Percentiles rank a stretch among this genome's conserved stretches.
Conservation (phyloP, 2,329 filamentous ascomycete species). For the Diaporthe capsici region DNA sequence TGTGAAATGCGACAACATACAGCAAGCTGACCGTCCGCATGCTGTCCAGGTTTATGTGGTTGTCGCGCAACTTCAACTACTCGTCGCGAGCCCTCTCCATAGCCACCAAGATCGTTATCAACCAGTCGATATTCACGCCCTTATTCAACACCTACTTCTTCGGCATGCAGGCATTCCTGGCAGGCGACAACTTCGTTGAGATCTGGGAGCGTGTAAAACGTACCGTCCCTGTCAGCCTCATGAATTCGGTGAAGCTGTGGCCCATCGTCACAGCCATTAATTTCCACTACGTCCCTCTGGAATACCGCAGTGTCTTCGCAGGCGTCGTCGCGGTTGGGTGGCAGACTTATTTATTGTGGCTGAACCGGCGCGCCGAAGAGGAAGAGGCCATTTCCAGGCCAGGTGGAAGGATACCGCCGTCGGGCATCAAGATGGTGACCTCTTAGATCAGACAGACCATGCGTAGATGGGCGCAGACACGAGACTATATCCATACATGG, state of each 20-base stretch:
- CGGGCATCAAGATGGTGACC: slow-evolving; percentile 18
- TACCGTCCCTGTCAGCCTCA: slow-evolving; percentile 82
- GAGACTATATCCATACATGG: neutral
- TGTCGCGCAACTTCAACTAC: slow-evolving; percentile 89
- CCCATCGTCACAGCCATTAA: slow-evolving; percentile 88
- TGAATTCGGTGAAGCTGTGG: slow-evolving; percentile 90
- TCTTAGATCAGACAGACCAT: slow-evolving; percentile 1
- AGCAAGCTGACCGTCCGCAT: neutral
- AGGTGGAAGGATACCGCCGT: slow-evolving; percentile 33
- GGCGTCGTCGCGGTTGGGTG: slow-evolving; percentile 87
- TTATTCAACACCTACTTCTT: slow-evolving; percentile 89
- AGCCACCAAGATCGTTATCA: slow-evolving; percentile 82
- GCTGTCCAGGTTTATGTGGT: slow-evolving; percentile 77
- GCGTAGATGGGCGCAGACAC: neutral
- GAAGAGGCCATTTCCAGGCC: slow-evolving; percentile 55
- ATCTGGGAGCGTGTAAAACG: slow-evolving; percentile 78
- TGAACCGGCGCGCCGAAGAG: slow-evolving; percentile 81
- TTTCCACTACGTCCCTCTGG: slow-evolving; percentile 85
- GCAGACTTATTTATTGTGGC: slow-evolving; percentile 90
- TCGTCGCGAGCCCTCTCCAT: slow-evolving; percentile 79
- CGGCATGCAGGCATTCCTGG: slow-evolving; percentile 80
- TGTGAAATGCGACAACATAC: neutral
- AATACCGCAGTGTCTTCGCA: slow-evolving; percentile 85
- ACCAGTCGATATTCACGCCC: slow-evolving; percentile 86
- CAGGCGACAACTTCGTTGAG: slow-evolving; percentile 75